phyloP scores from a whole-genome alignment of 2,329 filamentous ascomycete genomes.

The Fusarium sp. region DNA sequence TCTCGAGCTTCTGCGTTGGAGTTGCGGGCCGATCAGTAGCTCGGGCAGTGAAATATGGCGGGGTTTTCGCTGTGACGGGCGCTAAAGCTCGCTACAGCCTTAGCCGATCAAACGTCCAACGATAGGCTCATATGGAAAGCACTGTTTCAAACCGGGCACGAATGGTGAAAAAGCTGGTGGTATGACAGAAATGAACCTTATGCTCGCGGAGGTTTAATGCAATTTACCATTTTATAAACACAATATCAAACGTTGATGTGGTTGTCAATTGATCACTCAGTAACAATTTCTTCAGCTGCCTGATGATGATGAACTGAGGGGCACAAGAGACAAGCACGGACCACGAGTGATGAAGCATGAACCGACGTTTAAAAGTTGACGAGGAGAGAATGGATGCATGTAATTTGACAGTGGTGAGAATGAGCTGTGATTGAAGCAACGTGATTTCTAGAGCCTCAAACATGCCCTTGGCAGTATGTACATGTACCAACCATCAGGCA shows the following conservation, averaged over 20 bases:
- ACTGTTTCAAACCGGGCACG: neutral
- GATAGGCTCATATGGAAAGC: neutral
- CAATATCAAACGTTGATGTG: neutral
- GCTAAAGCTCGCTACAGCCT: conserved; percentile 21
- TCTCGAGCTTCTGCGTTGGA: conserved; percentile 10
- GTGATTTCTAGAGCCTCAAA: neutral
- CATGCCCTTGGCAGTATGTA: neutral
- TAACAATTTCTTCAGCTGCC: neutral
- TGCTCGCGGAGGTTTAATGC: neutral
- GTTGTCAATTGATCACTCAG: neutral
- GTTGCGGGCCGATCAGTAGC: conserved; percentile 1
- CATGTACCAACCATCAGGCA: neutral
- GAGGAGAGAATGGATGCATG: neutral
- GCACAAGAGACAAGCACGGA: conserved; percentile 24
- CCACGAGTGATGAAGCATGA: conserved; percentile 16
- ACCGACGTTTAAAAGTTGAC: neutral
- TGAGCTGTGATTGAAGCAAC: neutral
- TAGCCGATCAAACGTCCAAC: neutral
- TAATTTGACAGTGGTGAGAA: neutral
- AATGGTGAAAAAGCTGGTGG: neutral
- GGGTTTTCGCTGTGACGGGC: conserved; percentile 13
- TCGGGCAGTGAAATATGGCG: conserved; percentile 11
- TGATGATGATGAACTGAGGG: conserved; percentile 31
- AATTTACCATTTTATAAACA: neutral
- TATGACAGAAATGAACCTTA: neutral